Evolutionary conservation across 768 basidiomycete species (phyloP).

Genomic region (Panus rudis): DNA sequence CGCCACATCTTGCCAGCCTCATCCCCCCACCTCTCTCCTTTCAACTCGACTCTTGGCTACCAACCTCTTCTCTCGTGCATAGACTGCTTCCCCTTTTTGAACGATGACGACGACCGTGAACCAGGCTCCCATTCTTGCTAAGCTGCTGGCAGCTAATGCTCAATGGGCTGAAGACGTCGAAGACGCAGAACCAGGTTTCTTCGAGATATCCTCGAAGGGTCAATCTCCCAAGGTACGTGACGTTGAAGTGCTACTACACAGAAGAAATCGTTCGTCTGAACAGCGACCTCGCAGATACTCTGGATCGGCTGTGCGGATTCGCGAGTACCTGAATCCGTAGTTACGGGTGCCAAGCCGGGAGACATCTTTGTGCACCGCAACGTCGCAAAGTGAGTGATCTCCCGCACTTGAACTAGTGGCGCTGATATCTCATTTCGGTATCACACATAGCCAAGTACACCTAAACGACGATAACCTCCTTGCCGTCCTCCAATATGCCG

Average conservation of each 20-base stretch:
- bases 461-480: constrained; percentile 63
- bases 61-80: too few relatives aligned
- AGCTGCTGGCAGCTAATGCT: constrained; percentile 48
- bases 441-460: constrained; percentile 56
- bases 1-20: too few relatives aligned
- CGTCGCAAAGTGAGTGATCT: constrained; percentile 60
- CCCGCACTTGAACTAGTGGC: not conserved
- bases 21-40: too few relatives aligned
- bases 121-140: too few relatives aligned
- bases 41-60: too few relatives aligned
- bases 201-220: constrained; percentile 49
- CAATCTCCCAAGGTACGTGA: constrained; percentile 58
- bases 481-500: constrained; percentile 69
- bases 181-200: constrained; percentile 54
- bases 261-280: not conserved
- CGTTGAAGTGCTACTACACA: not conserved
- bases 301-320: constrained; percentile 78
- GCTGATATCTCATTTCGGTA: not conserved
- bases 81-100: too few relatives aligned
- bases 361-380: constrained; percentile 75
- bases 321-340: constrained; percentile 65
- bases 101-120: too few relatives aligned
- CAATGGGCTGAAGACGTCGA: constrained; percentile 65
- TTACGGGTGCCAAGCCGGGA: constrained; percentile 55
- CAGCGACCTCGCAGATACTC: constrained; percentile 36